Evolutionary conservation across 2,329 filamentous ascomycete genomes (phyloP), one percentile per base, ranked within the genome.

Genomic region (Botrytis byssoidea): DNA sequence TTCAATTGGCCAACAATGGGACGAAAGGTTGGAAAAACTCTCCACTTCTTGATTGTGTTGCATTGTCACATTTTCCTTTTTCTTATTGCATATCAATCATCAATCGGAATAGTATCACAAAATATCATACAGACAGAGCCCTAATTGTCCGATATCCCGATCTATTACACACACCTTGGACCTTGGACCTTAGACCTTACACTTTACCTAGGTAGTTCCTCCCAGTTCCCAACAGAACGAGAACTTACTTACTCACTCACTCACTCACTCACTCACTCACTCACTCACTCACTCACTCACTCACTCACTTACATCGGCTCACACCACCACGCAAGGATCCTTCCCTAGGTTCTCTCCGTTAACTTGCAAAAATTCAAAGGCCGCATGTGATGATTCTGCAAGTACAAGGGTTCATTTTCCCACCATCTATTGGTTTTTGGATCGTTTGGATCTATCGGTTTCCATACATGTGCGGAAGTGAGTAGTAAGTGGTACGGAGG

Each of bases 311-410:
- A 20, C 60, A 42, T 29, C 40, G 37, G 4, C 61, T 65, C 40
- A 65, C 40, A 65, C 35, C 65, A 67, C 22, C 35, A 42, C 61
- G 46, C 61, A 55, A 67, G 65, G 65, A 67, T 67, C 65, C 32
- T 67, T 40, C 14, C 37, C 14, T 9, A 29, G n/a, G 14, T 29
- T 29, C 51, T 29, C 51, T 65, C n/a, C 37, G 40, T 44, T 22
- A 22, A 46, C 42, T 44, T 29, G 40, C 40, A 64, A 64, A 29
- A 40, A 14, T 20, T 29, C 40, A 37, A 9, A 63, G 29, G 40
- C 72, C 9, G 57, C 72, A 75, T 74, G 72, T 73, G 74, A 73
- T 70, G 74, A 59, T 70, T 64, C 71, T 75, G 73, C 74, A 75
- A 67, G 73, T 74, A 69, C 74, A 75, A 75, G 74, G 74, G 64